Base-by-base conservation (phyloP, 1,284 basidiomycete species). In the Entoloma clypeatum region DNA sequence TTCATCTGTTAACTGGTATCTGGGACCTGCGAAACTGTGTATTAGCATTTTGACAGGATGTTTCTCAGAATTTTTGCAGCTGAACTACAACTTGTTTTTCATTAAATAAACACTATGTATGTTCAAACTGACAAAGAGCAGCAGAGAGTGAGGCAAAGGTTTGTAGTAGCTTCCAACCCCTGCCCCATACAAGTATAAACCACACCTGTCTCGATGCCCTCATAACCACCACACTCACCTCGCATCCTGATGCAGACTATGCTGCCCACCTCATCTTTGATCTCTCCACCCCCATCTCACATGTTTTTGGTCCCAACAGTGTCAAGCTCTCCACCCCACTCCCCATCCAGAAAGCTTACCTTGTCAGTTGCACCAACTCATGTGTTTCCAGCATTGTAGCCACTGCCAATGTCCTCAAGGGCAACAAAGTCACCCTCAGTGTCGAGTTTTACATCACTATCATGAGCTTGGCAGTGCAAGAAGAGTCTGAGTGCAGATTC, bases 381-480 rank as follows among this genome's bases (percentile, higher is more conserved):
- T 88, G 96, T 28, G 86, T 89, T 0, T 97, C 94, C 0, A 96
- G 99, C 57, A 86, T 99, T 46, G 81, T 89, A 10, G 87, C 92
- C 0, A 95, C 95, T 0, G 96, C 95, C 0, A 77, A 78, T 8
- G 94, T 98, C 16, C 75, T 99, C 54, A 77, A 81, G 37, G 92
- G 90, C 7, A 81, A 82, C 57, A 89, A 82, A 57, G 79, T 99
- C 36, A 90, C 93, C 0, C 75, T 80, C 0, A 90, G 89, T 7
- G 95, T 99, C 33, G 90, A 98, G 54, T 98, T 99, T 59, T 99
- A 98, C 69, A 85, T 99, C 49, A 93, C 95, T 3, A 94, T 96
- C 1, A 96, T 96, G 1, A 91, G 86, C 49, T 92, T 89, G 8
- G 75, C 80, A 31, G 95, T 98, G 0, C 95, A 98, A 64, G 79